These are phyloP conservation scores for Myriosclerotinia scirpicola DNA, from an alignment of 2,329 filamentous ascomycete genomes.

Conservation along the genomic window DNA sequence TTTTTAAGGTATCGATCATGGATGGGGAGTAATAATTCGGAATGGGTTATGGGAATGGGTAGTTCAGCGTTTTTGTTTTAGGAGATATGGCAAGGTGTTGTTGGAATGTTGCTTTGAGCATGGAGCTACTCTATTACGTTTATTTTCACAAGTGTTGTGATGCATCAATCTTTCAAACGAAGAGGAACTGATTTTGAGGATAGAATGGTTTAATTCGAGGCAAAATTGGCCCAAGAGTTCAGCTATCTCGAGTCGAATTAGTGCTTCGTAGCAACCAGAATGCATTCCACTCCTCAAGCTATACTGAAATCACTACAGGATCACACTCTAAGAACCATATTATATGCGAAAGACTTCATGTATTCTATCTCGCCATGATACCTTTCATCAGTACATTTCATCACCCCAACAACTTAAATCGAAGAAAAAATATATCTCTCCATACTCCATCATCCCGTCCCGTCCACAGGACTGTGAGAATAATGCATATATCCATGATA, in stretches of 20 bases:
- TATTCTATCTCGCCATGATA: background rate
- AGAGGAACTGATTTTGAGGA: too few relatives aligned
- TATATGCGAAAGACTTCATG: background rate
- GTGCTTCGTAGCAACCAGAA: background rate
- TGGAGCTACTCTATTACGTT: background rate
- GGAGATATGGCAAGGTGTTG: background rate
- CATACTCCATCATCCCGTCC: conserved; percentile 17
- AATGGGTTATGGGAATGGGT: background rate
- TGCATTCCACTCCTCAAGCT: background rate
- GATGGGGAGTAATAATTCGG: background rate
- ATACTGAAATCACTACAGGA: background rate
- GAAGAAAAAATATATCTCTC: background rate
- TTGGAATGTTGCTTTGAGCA: background rate
- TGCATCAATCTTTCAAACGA: background rate
- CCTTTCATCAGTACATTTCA: background rate
- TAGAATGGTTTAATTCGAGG: too few relatives aligned
- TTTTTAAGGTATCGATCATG: conserved; percentile 54
- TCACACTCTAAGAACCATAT: background rate
- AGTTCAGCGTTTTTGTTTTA: background rate
- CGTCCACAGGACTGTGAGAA: conserved; percentile 9
- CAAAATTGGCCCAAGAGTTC: background rate
- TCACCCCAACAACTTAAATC: background rate
- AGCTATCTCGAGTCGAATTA: too few relatives aligned
- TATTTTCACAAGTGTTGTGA: background rate
- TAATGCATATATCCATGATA: conserved; percentile 14